A percentile compares a stretch with the other conserved stretches of the same genome.
These are phyloP conservation scores for Diaporthe sp. DNA, from an alignment of 2,329 filamentous ascomycete genomes.

Conservation along the genomic window DNA sequence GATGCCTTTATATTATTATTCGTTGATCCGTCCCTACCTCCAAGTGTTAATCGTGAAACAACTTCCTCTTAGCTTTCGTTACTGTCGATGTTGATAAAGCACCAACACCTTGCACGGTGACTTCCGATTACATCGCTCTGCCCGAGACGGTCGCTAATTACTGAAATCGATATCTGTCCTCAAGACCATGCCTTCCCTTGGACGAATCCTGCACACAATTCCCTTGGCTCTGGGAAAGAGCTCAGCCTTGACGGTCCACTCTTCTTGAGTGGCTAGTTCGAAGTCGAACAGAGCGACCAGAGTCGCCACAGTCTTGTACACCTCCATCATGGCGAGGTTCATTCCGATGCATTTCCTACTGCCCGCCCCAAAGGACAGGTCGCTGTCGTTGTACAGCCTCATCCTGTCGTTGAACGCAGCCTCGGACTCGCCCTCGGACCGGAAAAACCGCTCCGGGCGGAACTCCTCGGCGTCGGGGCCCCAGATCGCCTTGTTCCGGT, in stretches of 20 bases:
- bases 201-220: conserved; percentile 17
- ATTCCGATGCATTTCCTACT: conserved; percentile 52
- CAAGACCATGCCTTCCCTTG: conserved; percentile 10
- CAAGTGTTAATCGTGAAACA: not conserved
- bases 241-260: conserved; percentile 29
- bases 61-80: not conserved
- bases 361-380: conserved; percentile 52
- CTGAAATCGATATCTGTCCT: conserved; percentile 27
- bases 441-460: conserved; percentile 62
- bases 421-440: conserved; percentile 48
- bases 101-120: not conserved
- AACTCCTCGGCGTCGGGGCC: conserved; percentile 60
- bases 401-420: conserved; percentile 51
- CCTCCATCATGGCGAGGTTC: conserved; percentile 50
- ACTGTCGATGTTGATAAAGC: not conserved
- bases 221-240: conserved; percentile 28
- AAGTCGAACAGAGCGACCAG: conserved; percentile 50
- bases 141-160: not conserved
- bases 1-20: not conserved
- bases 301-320: conserved; percentile 57
- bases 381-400: conserved; percentile 52
- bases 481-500: conserved; percentile 54
- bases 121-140: not conserved
- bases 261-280: conserved; percentile 14
- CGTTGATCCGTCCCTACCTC: not conserved